Percentiles rank a stretch among this genome's conserved stretches.
phyloP scores from a whole-genome alignment of 2,329 filamentous ascomycete genomes.

The Colletotrichum cuscutae region DNA sequence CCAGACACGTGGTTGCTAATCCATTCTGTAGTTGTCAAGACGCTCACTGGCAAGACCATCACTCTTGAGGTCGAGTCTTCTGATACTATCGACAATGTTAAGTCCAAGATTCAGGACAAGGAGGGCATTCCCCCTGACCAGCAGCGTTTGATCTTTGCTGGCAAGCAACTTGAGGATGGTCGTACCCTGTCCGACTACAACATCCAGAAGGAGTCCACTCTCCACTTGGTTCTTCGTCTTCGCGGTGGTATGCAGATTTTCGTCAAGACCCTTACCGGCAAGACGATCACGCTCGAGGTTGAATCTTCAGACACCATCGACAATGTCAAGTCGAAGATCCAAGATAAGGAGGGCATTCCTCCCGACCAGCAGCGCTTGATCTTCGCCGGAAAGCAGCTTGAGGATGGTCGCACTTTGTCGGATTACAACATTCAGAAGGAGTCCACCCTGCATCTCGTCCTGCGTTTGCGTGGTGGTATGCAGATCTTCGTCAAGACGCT shows the following conservation, averaged over 20 bases:
- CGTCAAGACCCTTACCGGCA: constrained; percentile 88
- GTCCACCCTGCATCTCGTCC: constrained; percentile 82
- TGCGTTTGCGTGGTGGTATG: constrained; percentile 85
- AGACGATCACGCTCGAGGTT: constrained; percentile 94
- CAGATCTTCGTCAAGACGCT: constrained; percentile 84
- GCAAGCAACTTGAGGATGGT: constrained; percentile 96
- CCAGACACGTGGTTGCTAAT: constrained; percentile 34
- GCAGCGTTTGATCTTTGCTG: constrained; percentile 95
- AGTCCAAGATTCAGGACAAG: constrained; percentile 98
- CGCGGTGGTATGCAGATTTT: constrained; percentile 93
- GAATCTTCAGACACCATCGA: constrained; percentile 92
- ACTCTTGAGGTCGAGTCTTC: constrained; percentile 89
- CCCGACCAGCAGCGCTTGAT: constrained; percentile 95
- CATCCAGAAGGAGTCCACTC: constrained; percentile 92
- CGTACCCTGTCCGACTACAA: constrained; percentile 93
- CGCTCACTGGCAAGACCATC: constrained; percentile 93
- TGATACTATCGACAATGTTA: constrained; percentile 96
- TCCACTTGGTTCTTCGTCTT: constrained; percentile 87
- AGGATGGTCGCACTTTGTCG: constrained; percentile 88
- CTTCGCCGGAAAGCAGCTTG: constrained; percentile 92
- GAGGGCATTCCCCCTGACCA: constrained; percentile 97
- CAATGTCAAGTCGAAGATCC: constrained; percentile 94
- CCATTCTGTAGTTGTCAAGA: constrained; percentile 72
- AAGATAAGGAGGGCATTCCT: constrained; percentile 92
- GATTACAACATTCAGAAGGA: constrained; percentile 99